Evolutionary conservation across 176 grass and related monocot species (phyloP), one percentile per base, ranked within the genome.

Genomic region (Oryza punctata): DNA sequence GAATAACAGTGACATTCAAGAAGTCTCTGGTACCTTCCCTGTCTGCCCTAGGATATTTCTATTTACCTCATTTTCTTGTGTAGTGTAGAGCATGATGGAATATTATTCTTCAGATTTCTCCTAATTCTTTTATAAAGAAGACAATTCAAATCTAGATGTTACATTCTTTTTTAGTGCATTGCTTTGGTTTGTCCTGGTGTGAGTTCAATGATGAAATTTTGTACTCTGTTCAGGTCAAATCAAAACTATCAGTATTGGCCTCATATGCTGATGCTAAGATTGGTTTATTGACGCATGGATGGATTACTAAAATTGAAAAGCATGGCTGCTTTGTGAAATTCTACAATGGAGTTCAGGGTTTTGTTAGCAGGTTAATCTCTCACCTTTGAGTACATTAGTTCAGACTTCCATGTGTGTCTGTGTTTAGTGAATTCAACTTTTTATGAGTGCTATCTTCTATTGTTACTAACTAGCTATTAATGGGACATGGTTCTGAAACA

Each of bases 231-330:
- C 84, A 98, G 96, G 93, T 98, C 65, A 98, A 95, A 91, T 98
- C 93, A 79, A 98, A 95, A 87, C 91, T 98, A 88, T 69, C n/a
- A n/a, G 81, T 88, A 21, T 72, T 98, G 68, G 75, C 93, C 63
- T 98, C 93, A 47, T 94, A 95, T 85, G 85, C 89, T 86, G 96
- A 98, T 92, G 96, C 93, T 14, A 93, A 87, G 85, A 82, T 87
- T 69, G 96, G 96, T 85, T 79, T 98, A 78, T 60, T 98, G 74
- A 83, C 89, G 33, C 93, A 98, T 87, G 96, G 96, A 85, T 98
- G 96, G 96, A 95, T 98, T 76, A 85, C 89, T 72, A 95, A 95
- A 94, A 98, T 98, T 69, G 96, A 94, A 85, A 95, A 95, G 70
- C 91, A 98, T 54, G 96, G 96, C 37, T 98, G 96, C 77, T 95